phyloP scores from a whole-genome alignment of 2,329 filamentous ascomycete genomes.

The Chlorencoelia australis region DNA sequence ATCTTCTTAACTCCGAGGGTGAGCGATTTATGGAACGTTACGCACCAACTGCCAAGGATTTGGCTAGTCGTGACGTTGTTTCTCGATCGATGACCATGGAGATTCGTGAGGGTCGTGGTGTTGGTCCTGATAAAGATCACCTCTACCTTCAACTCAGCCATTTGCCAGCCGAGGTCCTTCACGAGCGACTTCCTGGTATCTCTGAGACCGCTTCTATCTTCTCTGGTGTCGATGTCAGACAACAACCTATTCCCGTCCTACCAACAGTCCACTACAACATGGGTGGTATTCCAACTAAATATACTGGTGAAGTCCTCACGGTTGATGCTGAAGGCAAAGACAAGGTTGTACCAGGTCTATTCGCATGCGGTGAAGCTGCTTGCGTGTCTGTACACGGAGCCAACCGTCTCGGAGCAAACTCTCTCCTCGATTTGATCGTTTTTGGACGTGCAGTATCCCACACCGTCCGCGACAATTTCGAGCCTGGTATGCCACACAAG shows the following conservation, averaged over 20 bases:
- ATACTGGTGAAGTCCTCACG: conserved; percentile 36
- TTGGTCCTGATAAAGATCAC: conserved; percentile 36
- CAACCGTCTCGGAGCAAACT: conserved; percentile 38
- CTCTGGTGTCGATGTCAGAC: conserved; percentile 38
- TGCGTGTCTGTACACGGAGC: conserved; percentile 40
- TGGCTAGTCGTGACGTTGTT: conserved; percentile 38
- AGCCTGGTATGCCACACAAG: conserved; percentile 43
- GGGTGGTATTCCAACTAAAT: conserved; percentile 41
- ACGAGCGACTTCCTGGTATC: conserved; percentile 38
- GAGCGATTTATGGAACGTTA: conserved; percentile 43
- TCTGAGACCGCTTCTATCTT: conserved; percentile 41
- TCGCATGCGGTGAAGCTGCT: conserved; percentile 38
- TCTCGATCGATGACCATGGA: conserved; percentile 39
- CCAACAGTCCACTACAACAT: conserved; percentile 43
- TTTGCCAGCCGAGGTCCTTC: conserved; percentile 35
- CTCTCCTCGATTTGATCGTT: conserved; percentile 38
- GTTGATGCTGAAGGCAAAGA: conserved; percentile 31
- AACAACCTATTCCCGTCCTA: conserved; percentile 38
- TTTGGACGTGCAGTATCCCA: conserved; percentile 63
- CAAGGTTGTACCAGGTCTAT: conserved; percentile 34
- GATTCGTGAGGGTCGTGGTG: conserved; percentile 36
- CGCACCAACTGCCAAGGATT: conserved; percentile 39
- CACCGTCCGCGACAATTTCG: conserved; percentile 64
- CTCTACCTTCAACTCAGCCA: conserved; percentile 38
- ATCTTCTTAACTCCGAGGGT: conserved; percentile 37